These are phyloP conservation scores for Clitopilus hobsonii DNA, from an alignment of 768 basidiomycete genomes.

Conservation along the genomic window DNA sequence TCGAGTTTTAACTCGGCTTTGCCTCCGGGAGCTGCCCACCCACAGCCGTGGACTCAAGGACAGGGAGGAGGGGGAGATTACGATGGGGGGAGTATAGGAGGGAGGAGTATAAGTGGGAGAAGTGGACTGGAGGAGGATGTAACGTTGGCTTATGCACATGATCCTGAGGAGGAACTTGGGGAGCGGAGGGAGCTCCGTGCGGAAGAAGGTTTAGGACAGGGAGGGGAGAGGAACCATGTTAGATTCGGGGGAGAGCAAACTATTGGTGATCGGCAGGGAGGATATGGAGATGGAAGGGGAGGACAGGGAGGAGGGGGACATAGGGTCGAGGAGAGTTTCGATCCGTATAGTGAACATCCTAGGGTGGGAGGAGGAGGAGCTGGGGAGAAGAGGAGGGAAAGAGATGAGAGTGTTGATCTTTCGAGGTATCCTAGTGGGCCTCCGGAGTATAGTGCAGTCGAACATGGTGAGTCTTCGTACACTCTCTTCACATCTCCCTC, in stretches of 20 bases:
- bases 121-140: constrained; percentile 24
- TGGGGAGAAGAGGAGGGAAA: constrained; percentile 15
- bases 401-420: too few species aligned
- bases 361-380: background rate
- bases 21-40: background rate
- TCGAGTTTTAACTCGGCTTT: too few species aligned
- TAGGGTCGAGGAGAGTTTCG: background rate
- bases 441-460: background rate
- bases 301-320: too few species aligned
- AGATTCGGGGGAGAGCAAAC: constrained; percentile 38
- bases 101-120: background rate
- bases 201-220: constrained; percentile 3
- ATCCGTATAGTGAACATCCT: background rate
- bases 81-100: background rate
- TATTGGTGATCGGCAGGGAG: constrained; percentile 23
- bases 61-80: constrained; percentile 7
- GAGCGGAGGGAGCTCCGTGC: background rate
- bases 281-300: constrained; percentile 13
- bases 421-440: background rate
- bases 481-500: too few species aligned
- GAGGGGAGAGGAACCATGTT: constrained; percentile 28
- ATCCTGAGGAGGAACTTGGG: constrained; percentile 18
- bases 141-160: constrained; percentile 34
- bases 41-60: background rate
- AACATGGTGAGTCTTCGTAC: too few species aligned